phyloP scores from a whole-genome alignment of 164 flowering plant species.

The Berberis thunbergii region DNA sequence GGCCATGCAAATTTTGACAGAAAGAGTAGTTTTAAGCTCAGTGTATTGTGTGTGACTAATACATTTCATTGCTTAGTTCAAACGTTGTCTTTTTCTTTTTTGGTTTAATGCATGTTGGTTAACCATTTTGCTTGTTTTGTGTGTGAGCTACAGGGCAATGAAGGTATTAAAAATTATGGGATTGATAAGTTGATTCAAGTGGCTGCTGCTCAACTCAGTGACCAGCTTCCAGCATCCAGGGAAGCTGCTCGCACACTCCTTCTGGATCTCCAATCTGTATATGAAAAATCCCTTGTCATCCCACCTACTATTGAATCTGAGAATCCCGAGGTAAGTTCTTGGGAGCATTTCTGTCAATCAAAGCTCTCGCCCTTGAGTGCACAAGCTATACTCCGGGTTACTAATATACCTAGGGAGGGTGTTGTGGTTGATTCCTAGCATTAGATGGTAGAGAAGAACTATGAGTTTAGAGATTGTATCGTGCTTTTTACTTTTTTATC shows the following conservation, averaged over 20 bases:
- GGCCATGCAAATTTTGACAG: too few species aligned
- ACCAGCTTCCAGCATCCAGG: constrained; percentile 89
- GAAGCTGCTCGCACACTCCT: constrained; percentile 84
- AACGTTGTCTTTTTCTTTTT: too few species aligned
- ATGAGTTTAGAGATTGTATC: constrained; percentile 3
- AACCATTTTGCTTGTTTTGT: constrained; percentile 3
- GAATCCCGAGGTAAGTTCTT: constrained; percentile 31
- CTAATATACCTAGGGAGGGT: constrained; percentile 37
- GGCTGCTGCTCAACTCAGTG: constrained; percentile 81
- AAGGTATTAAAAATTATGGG: constrained; percentile 63
- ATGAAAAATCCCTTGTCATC: constrained; percentile 35
- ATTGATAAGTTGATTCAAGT: constrained; percentile 69
- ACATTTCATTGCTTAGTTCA: too few species aligned
- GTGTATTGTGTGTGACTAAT: too few species aligned
- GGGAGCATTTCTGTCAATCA: constrained; percentile 82
- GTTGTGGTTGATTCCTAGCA: constrained; percentile 40
- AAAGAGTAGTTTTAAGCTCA: too few species aligned
- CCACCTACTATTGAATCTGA: constrained; percentile 28
- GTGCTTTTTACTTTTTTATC: too few species aligned
- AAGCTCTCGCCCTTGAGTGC: constrained; percentile 78
- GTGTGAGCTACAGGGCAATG: constrained; percentile 40
- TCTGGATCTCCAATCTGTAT: constrained; percentile 62
- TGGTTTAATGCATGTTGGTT: not conserved
- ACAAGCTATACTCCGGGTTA: constrained; percentile 83
- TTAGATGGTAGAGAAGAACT: constrained; percentile 3